A percentile compares a stretch with the other conserved stretches of the same genome.
These are phyloP conservation scores for Pestalotiopsis fici DNA, from an alignment of 2,329 filamentous ascomycete genomes.

Conservation along the genomic window DNA sequence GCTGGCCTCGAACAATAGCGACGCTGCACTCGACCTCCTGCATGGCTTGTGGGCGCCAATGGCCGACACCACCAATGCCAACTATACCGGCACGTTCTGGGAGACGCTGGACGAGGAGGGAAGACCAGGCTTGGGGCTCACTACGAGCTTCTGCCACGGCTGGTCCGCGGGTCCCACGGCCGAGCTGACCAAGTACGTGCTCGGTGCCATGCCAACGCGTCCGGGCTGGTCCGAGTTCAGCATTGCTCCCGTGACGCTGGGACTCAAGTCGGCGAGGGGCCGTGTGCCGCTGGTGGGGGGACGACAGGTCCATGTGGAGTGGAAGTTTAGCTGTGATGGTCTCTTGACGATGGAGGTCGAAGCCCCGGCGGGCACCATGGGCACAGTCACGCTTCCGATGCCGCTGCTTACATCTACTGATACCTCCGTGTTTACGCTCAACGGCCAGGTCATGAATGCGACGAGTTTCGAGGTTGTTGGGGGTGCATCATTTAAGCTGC, in stretches of 20 bases:
- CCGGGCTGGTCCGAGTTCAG: slow-evolving; percentile 22
- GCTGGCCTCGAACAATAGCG: slow-evolving; percentile 14
- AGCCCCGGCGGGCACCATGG: not conserved
- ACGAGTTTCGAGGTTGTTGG: not conserved
- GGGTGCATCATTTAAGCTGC: not conserved
- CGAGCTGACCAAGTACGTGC: slow-evolving; percentile 28
- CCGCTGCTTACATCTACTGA: not conserved
- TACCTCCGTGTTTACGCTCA: not conserved
- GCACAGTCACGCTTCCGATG: not conserved
- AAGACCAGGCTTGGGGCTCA: slow-evolving; percentile 22
- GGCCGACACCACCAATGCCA: slow-evolving; percentile 20
- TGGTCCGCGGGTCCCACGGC: slow-evolving; percentile 34
- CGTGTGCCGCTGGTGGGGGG: not conserved
- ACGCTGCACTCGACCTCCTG: slow-evolving; percentile 15
- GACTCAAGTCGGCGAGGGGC: not conserved
- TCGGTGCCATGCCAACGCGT: slow-evolving; percentile 21
- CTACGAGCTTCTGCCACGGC: slow-evolving; percentile 33
- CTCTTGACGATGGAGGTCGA: not conserved
- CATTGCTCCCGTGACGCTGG: not conserved
- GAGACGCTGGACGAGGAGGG: slow-evolving; percentile 26
- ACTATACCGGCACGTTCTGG: slow-evolving; percentile 32
- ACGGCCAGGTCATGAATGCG: not conserved
- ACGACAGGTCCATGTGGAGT: not conserved
- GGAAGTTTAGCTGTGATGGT: not conserved
- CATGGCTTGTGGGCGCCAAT: slow-evolving; percentile 26